These are phyloP conservation scores for Mycena rosella DNA, from an alignment of 768 basidiomycete genomes.

Conservation along the genomic window DNA sequence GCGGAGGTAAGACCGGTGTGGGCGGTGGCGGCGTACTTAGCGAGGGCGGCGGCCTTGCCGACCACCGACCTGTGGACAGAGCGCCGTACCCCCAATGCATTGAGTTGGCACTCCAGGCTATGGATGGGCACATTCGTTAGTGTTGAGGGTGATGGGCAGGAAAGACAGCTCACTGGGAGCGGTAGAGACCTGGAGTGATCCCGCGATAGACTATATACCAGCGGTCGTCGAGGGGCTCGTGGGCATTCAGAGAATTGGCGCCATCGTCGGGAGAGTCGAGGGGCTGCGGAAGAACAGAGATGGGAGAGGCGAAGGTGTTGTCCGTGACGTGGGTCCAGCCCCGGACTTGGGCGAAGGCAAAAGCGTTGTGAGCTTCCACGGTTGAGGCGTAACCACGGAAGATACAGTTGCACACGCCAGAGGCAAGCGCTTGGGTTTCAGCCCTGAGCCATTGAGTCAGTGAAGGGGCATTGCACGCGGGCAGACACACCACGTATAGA, in stretches of 20 bases:
- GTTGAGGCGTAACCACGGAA: background rate
- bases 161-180: background rate
- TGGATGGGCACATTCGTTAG: background rate
- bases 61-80: background rate
- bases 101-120: background rate
- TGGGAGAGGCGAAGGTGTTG: background rate
- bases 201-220: background rate
- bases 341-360: background rate
- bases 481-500: background rate
- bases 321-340: background rate
- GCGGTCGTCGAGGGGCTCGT: background rate
- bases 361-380: background rate
- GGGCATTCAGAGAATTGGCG: background rate
- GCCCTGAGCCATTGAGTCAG: too few species aligned
- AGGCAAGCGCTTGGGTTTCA: background rate
- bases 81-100: background rate
- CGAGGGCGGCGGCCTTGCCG: background rate
- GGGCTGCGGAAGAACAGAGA: background rate
- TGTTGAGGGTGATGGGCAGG: background rate
- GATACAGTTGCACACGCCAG: background rate
- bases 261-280: background rate
- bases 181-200: background rate
- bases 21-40: background rate
- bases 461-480: background rate
- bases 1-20: too few species aligned